A percentile compares a stretch with the other conserved stretches of the same genome.
Evolutionary conservation across 306 rosid genomes (phyloP).

Genomic region (Pyrus bretschneideri): DNA sequence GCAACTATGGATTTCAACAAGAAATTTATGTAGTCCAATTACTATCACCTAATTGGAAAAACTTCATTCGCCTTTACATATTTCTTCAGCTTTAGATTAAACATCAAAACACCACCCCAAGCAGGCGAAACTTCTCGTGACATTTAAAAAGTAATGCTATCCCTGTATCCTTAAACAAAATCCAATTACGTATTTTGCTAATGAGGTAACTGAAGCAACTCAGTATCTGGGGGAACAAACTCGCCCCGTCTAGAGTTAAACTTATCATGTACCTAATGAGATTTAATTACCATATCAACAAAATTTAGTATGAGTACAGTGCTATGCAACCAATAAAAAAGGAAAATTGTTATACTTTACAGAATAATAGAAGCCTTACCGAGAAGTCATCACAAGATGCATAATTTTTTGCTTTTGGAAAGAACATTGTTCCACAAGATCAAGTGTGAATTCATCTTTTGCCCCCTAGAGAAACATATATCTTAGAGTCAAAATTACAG

Average conservation of each 20-base stretch:
- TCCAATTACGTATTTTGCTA: background rate
- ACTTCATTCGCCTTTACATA: background rate
- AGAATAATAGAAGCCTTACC: constrained; percentile 42
- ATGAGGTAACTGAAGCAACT: background rate
- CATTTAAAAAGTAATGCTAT: background rate
- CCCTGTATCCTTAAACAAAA: background rate
- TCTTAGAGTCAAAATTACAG: background rate
- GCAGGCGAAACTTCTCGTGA: background rate
- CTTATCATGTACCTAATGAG: too few species aligned
- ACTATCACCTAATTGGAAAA: background rate
- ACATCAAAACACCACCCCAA: background rate
- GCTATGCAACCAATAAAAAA: background rate
- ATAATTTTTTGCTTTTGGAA: constrained; percentile 90
- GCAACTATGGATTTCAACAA: background rate
- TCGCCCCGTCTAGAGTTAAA: too few species aligned
- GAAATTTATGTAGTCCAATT: background rate
- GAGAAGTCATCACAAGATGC: constrained; percentile 93
- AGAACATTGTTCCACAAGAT: constrained; percentile 94
- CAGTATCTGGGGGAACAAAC: background rate
- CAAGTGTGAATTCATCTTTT: constrained; percentile 89
- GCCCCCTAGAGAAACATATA: constrained; percentile 51
- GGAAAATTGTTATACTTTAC: background rate
- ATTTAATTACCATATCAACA: background rate
- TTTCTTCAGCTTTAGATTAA: background rate
- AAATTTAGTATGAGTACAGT: background rate